phyloP scores from a whole-genome alignment of 805 yeast species.

The Grigorovia jiainica region DNA sequence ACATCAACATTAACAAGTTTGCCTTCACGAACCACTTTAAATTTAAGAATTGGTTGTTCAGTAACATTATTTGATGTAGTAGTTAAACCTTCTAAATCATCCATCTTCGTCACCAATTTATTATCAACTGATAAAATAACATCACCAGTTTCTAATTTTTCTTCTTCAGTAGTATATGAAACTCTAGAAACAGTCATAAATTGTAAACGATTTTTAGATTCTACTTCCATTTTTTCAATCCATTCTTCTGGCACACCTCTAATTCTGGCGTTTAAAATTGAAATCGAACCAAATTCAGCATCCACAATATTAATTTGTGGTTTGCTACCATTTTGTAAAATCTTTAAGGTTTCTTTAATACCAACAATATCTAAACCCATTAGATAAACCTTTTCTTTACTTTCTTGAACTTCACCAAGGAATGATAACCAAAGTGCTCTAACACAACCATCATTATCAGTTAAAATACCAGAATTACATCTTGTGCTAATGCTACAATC shows the following conservation, averaged over 20 bases:
- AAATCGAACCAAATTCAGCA: conserved; percentile 62
- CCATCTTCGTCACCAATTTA: conserved; percentile 50
- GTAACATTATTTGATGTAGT: conserved; percentile 34
- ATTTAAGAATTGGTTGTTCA: conserved; percentile 30
- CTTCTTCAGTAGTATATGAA: conserved; percentile 38
- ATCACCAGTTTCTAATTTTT: conserved; percentile 51
- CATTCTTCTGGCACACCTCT: conserved; percentile 83
- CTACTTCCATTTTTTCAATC: conserved; percentile 59
- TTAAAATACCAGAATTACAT: conserved; percentile 71
- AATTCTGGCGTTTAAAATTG: conserved; percentile 67
- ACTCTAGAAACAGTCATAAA: conserved; percentile 64
- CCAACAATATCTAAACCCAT: conserved; percentile 75
- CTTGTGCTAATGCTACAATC: conserved; percentile 66
- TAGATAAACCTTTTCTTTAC: conserved; percentile 53
- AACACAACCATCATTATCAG: conserved; percentile 67
- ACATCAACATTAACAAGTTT: conserved; percentile 51
- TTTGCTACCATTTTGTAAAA: conserved; percentile 37
- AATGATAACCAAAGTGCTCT: conserved; percentile 81
- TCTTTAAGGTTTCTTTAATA: conserved; percentile 45
- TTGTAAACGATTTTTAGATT: conserved; percentile 57
- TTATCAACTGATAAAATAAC: conserved; percentile 64
- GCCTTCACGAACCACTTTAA: conserved; percentile 66
- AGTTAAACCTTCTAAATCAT: conserved; percentile 46
- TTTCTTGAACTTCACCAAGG: conserved; percentile 61
- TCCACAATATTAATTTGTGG: conserved; percentile 66